These are phyloP conservation scores for Fusarium begoniae DNA, from an alignment of 2,329 filamentous ascomycete genomes.

Conservation along the genomic window DNA sequence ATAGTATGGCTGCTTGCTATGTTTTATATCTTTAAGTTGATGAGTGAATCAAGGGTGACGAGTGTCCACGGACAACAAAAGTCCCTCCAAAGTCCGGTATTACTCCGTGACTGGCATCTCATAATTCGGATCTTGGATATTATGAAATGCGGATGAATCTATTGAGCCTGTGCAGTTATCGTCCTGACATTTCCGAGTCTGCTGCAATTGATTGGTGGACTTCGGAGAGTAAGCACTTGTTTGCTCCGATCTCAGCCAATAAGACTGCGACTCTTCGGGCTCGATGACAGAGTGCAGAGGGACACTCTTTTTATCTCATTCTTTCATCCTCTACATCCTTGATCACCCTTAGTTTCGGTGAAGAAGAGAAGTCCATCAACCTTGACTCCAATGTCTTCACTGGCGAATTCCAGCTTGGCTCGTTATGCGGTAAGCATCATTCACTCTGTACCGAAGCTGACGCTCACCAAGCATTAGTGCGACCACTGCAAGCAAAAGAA, in stretches of 20 bases:
- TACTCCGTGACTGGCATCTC: neutral
- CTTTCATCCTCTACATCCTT: neutral
- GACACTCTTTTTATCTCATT: no score
- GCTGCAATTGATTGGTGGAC: neutral
- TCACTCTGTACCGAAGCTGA: no score
- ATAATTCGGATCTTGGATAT: neutral
- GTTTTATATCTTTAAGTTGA: neutral
- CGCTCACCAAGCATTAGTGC: neutral
- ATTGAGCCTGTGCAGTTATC: accelerated
- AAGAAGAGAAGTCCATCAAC: neutral
- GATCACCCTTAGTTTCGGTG: accelerated
- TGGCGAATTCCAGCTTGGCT: neutral
- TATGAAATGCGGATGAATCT: neutral
- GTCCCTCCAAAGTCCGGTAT: neutral
- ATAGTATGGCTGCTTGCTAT: neutral
- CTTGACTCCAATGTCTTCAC: no score
- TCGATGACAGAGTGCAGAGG: neutral
- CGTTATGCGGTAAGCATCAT: neutral
- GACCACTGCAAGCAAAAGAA: slow-evolving; percentile 11
- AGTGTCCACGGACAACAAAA: neutral
- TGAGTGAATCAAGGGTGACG: neutral
- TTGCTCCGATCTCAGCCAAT: neutral
- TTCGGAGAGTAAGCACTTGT: neutral
- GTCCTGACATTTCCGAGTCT: neutral
- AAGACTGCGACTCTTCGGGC: neutral